Base-by-base conservation (phyloP, 1,139 yeast genomes). In the Candida labiduridarum region DNA sequence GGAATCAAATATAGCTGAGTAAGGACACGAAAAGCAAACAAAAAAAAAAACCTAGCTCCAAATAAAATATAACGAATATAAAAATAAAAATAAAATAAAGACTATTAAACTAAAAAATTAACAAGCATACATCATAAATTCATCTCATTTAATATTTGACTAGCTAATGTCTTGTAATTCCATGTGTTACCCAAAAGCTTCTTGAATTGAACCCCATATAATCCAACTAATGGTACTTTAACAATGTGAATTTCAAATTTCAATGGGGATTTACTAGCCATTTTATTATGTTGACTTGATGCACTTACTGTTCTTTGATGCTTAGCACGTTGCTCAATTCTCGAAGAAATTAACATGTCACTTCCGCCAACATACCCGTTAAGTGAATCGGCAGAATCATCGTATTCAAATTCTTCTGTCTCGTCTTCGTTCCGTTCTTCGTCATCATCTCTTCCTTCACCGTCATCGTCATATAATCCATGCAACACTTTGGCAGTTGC, bases 161-260 rank as follows among this genome's bases (percentile, higher is more conserved):
- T 85, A 2, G 97, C 98, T 66, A 92, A 75, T n/a, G 91, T 86
- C 72, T 92, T 92, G 71, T 92, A 92, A 70, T 88, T 83, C 98
- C 98, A 92, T 2, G 97, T 89, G 67, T 94, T 91, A 60, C 99
- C 99, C 52, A 89, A 80, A 42, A 92, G 79, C 67, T 92, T 92
- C 76, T 92, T 94, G 73, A 94, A 91, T 67, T 92, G 97, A 48
- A 94, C 94, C 67, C 98, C 99, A 58, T 89, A 91, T 55, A 94
- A 76, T 11, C 96, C 91, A 52, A 92, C 88, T 57, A 94, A 77
- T 43, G 97, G 96, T 49, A 94, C 96, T 66, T 90, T 90, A 45
- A 92, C 98, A 57, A 94, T 85, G 67, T 89, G 92, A 55, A 94
- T 89, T 65, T 94, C 98, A 68, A 94, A 94, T 61, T 87, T 86